These are phyloP conservation scores for Taphrina communis DNA, from an alignment of 1,139 yeast species.

Conservation along the genomic window DNA sequence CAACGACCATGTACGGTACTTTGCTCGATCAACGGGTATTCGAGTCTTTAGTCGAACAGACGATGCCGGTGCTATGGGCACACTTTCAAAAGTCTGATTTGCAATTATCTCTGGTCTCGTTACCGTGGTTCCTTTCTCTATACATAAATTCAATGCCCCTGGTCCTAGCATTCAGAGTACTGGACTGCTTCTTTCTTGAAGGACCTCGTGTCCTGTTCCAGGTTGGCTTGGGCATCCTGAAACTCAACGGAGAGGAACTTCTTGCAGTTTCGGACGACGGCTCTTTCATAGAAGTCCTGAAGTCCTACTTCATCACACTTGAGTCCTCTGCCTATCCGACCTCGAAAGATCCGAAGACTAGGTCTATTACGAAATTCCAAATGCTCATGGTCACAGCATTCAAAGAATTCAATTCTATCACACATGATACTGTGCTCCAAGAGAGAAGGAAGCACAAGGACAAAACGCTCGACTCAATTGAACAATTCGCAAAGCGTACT, in stretches of 20 bases:
- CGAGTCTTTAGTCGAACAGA: constrained; percentile 84
- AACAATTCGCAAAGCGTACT: constrained; percentile 87
- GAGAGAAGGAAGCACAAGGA: constrained; percentile 76
- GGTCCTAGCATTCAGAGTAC: constrained; percentile 86
- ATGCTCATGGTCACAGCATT: constrained; percentile 89
- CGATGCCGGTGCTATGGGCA: constrained; percentile 86
- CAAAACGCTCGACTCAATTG: constrained; percentile 81
- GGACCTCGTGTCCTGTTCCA: constrained; percentile 92
- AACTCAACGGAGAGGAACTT: constrained; percentile 83
- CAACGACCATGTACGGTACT: constrained; percentile 97
- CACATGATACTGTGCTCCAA: constrained; percentile 72
- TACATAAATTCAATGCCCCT: constrained; percentile 93
- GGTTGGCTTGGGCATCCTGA: constrained; percentile 85
- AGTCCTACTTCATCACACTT: constrained; percentile 76
- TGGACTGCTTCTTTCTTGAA: constrained; percentile 88
- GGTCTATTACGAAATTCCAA: constrained; percentile 81
- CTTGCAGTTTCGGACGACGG: constrained; percentile 89
- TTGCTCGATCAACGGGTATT: constrained; percentile 90
- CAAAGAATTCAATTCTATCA: constrained; percentile 81
- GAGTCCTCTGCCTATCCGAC: constrained; percentile 83
- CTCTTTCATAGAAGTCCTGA: constrained; percentile 80
- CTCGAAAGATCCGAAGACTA: constrained; percentile 66
- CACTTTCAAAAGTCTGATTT: constrained; percentile 81
- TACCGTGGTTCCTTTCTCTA: constrained; percentile 94
- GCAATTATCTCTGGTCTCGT: constrained; percentile 89